phyloP scores from a whole-genome alignment of 345 rosid genomes.

The Rhodamnia rubescens region DNA sequence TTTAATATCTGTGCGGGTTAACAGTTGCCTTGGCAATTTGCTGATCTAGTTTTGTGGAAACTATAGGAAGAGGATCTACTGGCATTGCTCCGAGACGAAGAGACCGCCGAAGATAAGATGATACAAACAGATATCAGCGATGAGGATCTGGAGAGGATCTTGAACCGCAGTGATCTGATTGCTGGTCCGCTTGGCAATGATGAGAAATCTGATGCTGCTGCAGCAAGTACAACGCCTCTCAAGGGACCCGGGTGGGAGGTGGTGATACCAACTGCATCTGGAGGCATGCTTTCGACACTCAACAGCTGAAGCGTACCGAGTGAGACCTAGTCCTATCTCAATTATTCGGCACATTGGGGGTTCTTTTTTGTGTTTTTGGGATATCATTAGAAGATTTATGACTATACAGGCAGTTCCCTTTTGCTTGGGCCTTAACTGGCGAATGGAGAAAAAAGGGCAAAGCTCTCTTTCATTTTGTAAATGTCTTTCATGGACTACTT shows the following conservation, averaged over 20 bases:
- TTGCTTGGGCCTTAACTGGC: background rate
- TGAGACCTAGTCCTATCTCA: background rate
- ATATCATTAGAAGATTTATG: background rate
- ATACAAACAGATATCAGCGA: conserved; percentile 80
- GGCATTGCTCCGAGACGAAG: conserved; percentile 63
- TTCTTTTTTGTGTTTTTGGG: background rate
- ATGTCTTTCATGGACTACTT: background rate
- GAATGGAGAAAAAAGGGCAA: background rate
- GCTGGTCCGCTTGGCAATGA: conserved; percentile 10
- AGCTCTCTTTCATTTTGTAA: conserved; percentile 1
- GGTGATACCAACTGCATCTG: conserved; percentile 55
- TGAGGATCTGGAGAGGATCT: conserved; percentile 54
- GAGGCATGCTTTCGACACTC: conserved; percentile 78
- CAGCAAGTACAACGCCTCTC: conserved; percentile 28
- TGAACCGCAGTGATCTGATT: conserved; percentile 72
- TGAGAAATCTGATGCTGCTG: conserved; percentile 6
- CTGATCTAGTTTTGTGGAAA: background rate
- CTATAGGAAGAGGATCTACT: conserved; percentile 75
- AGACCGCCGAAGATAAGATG: conserved; percentile 78
- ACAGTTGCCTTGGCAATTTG: too few species aligned
- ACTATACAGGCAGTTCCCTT: background rate
- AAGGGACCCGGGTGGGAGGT: conserved; percentile 99
- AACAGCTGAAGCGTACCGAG: conserved; percentile 24
- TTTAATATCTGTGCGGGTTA: background rate
- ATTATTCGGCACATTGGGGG: background rate